A percentile compares a stretch with the other conserved stretches of the same genome.
Conservation (phyloP, 352 stramenopile species). For the Phytophthora melonis region DNA sequence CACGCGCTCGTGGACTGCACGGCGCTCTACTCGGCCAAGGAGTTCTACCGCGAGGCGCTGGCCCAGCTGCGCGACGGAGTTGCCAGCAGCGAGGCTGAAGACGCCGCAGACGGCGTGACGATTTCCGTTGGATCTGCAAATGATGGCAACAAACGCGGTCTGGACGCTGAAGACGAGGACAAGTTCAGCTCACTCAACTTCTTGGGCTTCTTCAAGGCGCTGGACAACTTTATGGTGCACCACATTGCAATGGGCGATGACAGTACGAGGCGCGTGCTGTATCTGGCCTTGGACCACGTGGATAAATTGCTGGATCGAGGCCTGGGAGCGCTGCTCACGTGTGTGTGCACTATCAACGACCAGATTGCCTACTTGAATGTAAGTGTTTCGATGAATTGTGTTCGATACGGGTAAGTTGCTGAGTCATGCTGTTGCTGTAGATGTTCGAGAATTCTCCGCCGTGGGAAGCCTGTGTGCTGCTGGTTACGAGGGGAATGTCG, state of each 20-base stretch:
- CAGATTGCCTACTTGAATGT: conserved; percentile 72
- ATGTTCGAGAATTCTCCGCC: conserved; percentile 53
- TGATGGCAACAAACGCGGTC: no score
- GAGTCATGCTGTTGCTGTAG: conserved; percentile 29
- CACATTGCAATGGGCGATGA: conserved; percentile 1
- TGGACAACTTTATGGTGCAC: conserved; percentile 59
- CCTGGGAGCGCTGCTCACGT: conserved; percentile 63
- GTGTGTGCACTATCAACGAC: conserved; percentile 76
- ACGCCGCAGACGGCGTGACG: conserved; percentile 14
- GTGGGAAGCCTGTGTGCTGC: conserved; percentile 71
- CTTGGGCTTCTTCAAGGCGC: conserved; percentile 71
- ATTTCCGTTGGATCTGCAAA: not conserved
- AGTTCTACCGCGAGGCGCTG: conserved; percentile 80
- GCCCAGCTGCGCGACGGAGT: conserved; percentile 58
- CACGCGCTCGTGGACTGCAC: conserved; percentile 80
- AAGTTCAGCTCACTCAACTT: conserved; percentile 74
- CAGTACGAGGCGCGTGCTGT: conserved; percentile 45
- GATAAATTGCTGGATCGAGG: conserved; percentile 72
- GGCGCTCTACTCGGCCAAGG: conserved; percentile 65
- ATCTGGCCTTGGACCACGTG: conserved; percentile 74
- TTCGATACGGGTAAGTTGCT: not conserved
- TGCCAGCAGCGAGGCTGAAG: not conserved
- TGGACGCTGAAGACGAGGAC: conserved; percentile 26
- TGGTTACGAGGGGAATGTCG: conserved; percentile 76
- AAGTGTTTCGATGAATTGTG: conserved; percentile 1